Base-by-base conservation (phyloP, 2,329 filamentous ascomycete genomes). In the Gnomoniopsis sp. region DNA sequence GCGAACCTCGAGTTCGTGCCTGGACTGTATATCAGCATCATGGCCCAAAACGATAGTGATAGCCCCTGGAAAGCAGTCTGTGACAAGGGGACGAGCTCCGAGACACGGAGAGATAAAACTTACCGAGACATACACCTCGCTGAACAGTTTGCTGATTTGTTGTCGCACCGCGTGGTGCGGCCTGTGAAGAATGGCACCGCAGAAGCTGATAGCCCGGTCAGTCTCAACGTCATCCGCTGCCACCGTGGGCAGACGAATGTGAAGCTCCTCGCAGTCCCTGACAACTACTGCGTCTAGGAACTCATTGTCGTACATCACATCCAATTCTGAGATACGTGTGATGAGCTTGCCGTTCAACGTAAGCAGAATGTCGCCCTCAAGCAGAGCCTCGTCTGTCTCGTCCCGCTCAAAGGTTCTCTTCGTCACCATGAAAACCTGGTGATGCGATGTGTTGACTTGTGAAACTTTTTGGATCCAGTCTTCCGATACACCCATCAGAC, bases 371-470 rank as follows among this genome's bases (percentile, higher is more conserved):
- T 99, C 95, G 53, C 93, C 92, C 76, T 99, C 96, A 33, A 90
- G 80, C 17, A 99, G 81, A 17, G 87, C 84, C 79, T 61, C 70
- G 1, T 76, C 74, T 79, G 58, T 69, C 0, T 77, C 76, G 51
- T 75, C 71, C 23, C 72, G 61, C 55, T 62, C 61, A 15, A 88
- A 88, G 0, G 84, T 86, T 49, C 96, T 88, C 77, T 99, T 99
- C 67, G 91, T 89, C 33, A 99, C 91, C 90, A 99, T 97, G 79
- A 99, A 99, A 41, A 99, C 84, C 75, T 99, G 95, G 70, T 99
- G 95, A 59, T 92, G 90, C 53, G 95, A 88, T 43, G 91, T 89
- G 72, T 99, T 97, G 62, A 91, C 91, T 64, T 87, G 80, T 55
- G 95, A 61, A 4, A 62, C 93, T 73, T 91, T 89, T 66, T 90